These are phyloP conservation scores for Brassica nigra DNA, from an alignment of 345 rosid species.

Conservation along the genomic window DNA sequence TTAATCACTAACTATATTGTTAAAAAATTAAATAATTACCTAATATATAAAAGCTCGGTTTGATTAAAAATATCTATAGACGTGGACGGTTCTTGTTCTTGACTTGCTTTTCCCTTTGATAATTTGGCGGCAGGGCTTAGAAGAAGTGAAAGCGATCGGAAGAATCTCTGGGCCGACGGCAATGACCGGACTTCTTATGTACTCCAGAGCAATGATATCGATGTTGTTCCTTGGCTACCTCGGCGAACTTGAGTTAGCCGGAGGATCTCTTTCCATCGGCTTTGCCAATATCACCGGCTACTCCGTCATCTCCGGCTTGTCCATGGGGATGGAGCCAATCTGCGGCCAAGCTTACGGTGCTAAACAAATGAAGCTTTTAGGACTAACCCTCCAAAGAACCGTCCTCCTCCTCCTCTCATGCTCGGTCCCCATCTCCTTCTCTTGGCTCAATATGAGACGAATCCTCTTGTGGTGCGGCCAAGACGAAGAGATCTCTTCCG, in stretches of 20 bases:
- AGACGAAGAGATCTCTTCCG: slow-evolving; percentile 69
- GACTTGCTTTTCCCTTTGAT: slow-evolving; percentile 5
- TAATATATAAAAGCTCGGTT: not conserved
- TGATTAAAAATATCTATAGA: slow-evolving; percentile 23
- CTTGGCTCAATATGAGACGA: slow-evolving; percentile 76
- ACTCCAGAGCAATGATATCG: slow-evolving; percentile 94
- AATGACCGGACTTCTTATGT: slow-evolving; percentile 76
- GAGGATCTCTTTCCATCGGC: slow-evolving; percentile 92
- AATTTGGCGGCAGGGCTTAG: slow-evolving; percentile 55
- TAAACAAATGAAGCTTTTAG: slow-evolving; percentile 83
- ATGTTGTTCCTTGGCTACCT: slow-evolving; percentile 98
- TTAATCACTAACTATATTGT: not conserved
- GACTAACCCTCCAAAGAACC: slow-evolving; percentile 88
- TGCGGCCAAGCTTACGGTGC: slow-evolving; percentile 98
- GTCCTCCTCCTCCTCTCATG: slow-evolving; percentile 85
- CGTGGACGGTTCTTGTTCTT: slow-evolving; percentile 32
- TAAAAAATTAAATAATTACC: not conserved
- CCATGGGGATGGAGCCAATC: slow-evolving; percentile 99
- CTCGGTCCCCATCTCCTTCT: slow-evolving; percentile 78
- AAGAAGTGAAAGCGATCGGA: slow-evolving; percentile 84
- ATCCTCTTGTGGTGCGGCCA: slow-evolving; percentile 86
- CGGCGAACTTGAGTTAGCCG: slow-evolving; percentile 93
- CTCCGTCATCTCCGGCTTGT: slow-evolving; percentile 95
- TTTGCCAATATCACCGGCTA: slow-evolving; percentile 97
- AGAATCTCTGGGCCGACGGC: slow-evolving; percentile 91